These are phyloP conservation scores for Colletotrichum sp. DNA, from an alignment of 2,329 filamentous ascomycete species.

Conservation along the genomic window DNA sequence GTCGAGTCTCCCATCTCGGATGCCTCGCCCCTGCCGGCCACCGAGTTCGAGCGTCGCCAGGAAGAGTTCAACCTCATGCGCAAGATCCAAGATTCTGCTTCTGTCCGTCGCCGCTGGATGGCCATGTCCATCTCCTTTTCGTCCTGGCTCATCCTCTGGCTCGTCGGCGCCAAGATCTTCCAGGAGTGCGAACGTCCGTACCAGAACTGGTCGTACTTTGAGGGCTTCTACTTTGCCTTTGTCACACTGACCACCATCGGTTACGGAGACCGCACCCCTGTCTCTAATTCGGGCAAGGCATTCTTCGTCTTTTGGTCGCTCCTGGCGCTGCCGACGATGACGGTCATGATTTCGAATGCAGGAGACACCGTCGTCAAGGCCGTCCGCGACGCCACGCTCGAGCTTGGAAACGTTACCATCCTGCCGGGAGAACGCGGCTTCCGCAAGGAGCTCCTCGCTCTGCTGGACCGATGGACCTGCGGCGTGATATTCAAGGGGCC, in stretches of 20 bases:
- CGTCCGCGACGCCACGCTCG: slow-evolving; percentile 59
- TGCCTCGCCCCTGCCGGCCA: background rate
- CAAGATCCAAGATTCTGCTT: slow-evolving; percentile 71
- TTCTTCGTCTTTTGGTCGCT: slow-evolving; percentile 96
- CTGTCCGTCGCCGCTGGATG: slow-evolving; percentile 74
- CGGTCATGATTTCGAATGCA: slow-evolving; percentile 82
- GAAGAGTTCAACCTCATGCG: slow-evolving; percentile 83
- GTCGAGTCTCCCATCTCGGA: background rate
- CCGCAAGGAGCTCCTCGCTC: slow-evolving; percentile 46
- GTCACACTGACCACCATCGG: slow-evolving; percentile 80
- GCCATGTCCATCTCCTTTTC: slow-evolving; percentile 70
- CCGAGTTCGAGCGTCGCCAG: slow-evolving; percentile 65
- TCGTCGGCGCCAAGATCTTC: slow-evolving; percentile 80
- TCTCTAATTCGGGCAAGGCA: slow-evolving; percentile 78
- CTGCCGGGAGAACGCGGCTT: slow-evolving; percentile 61
- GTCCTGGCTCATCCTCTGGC: slow-evolving; percentile 79
- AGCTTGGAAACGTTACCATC: slow-evolving; percentile 64
- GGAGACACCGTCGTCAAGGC: slow-evolving; percentile 80
- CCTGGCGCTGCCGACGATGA: slow-evolving; percentile 86
- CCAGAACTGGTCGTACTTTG: slow-evolving; percentile 75
- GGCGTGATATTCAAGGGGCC: slow-evolving; percentile 1
- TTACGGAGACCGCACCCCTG: slow-evolving; percentile 80
- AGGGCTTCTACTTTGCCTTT: slow-evolving; percentile 86
- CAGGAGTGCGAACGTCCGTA: slow-evolving; percentile 54
- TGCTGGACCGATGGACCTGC: slow-evolving; percentile 25